Evolutionary conservation across 2,329 filamentous ascomycete genomes (phyloP).

Genomic region (Hypoxylon sp.): DNA sequence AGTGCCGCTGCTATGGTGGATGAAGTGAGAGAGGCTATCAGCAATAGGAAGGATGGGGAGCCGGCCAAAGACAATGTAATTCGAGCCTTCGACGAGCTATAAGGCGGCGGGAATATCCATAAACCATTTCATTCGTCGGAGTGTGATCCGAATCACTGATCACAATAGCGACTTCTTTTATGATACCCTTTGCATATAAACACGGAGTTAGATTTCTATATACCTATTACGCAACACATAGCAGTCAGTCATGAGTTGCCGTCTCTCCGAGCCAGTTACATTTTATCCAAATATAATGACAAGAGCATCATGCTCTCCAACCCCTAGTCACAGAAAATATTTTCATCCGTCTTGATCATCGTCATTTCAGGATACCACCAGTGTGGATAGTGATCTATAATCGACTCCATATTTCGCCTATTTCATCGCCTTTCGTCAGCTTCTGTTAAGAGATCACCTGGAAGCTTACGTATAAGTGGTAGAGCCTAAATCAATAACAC

Average conservation of each 20-base stretch:
- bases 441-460: not conserved
- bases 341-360: not conserved
- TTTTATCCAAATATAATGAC: no score
- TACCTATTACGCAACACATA: no score
- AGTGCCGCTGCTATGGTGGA: conserved; percentile 39
- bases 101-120: conserved; percentile 19
- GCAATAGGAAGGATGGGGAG: conserved; percentile 35
- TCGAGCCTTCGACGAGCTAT: conserved; percentile 48
- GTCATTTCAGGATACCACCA: no score
- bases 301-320: no score
- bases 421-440: no score
- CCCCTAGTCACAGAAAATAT: not conserved
- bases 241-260: no score
- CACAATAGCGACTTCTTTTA: conserved; percentile 3
- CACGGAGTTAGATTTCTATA: no score
- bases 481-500: not conserved
- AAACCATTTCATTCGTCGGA: not conserved
- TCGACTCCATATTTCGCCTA: no score
- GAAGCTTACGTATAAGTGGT: not conserved
- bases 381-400: no score
- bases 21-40: conserved; percentile 43
- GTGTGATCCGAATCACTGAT: not conserved
- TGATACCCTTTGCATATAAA: conserved; percentile 20
- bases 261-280: not conserved
- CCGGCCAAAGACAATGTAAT: conserved; percentile 41